A percentile compares a stretch with the other conserved stretches of the same genome.
Evolutionary conservation across 176 grass and related monocot genomes (phyloP).

Genomic region (Triticum timopheevii): DNA sequence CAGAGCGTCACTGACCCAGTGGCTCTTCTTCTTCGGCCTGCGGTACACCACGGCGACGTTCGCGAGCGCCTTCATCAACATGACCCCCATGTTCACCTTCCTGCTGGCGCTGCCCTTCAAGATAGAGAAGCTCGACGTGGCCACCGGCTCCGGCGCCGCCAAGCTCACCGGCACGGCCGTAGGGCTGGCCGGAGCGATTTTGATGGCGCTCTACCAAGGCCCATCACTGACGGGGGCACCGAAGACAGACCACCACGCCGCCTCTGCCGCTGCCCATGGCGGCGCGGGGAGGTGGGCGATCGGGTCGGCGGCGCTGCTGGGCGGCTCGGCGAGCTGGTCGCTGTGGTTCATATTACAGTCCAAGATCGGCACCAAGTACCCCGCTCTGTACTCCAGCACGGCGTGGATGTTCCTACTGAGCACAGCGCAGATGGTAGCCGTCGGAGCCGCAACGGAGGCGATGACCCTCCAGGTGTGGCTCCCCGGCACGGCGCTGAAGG

Average conservation of each 20-base stretch:
- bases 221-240: slow-evolving; percentile 8
- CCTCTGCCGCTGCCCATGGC: not conserved
- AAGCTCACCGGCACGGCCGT: slow-evolving; percentile 54
- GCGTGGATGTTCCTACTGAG: slow-evolving; percentile 58
- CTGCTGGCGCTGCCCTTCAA: slow-evolving; percentile 45
- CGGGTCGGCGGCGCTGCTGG: slow-evolving; percentile 58
- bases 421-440: slow-evolving; percentile 55
- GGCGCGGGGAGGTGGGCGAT: slow-evolving; percentile 38
- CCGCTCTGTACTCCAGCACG: slow-evolving; percentile 45
- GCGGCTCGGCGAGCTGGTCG: slow-evolving; percentile 46
- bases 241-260: accelerated
- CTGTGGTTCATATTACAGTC: slow-evolving; percentile 71
- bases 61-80: slow-evolving; percentile 63
- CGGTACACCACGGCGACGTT: slow-evolving; percentile 58
- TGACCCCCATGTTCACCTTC: slow-evolving; percentile 57
- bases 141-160: not conserved
- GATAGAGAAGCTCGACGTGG: slow-evolving; percentile 5
- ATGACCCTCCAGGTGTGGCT: slow-evolving; percentile 45
- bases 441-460: slow-evolving; percentile 40
- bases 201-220: slow-evolving; percentile 69
- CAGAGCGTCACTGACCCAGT: slow-evolving; percentile 66
- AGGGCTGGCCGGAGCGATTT: slow-evolving; percentile 52
- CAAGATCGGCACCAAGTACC: slow-evolving; percentile 63
- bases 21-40: slow-evolving; percentile 49
- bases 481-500: slow-evolving; percentile 46